Conservation (phyloP, 305 asterid species). For the Striga hermonthica region DNA sequence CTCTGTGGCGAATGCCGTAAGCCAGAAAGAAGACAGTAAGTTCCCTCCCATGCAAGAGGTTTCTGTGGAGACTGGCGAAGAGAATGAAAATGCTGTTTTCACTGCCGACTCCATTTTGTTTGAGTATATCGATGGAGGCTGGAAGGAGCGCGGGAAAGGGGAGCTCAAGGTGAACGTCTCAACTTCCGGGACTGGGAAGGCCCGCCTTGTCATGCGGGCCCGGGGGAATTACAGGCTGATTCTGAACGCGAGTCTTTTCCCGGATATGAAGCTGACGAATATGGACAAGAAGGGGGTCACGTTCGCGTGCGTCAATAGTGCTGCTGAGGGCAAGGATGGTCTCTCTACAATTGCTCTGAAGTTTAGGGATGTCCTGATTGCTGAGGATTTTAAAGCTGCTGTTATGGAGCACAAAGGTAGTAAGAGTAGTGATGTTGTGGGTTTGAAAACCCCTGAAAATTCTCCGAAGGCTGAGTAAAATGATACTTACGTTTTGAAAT, state of each 20-base stretch:
- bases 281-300: conserved; percentile 95
- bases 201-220: conserved; percentile 82
- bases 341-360: conserved; percentile 85
- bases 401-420: conserved; percentile 52
- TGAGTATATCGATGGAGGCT: conserved; percentile 68
- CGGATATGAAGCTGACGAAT: conserved; percentile 85
- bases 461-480: conserved; percentile 60
- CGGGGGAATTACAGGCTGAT: conserved; percentile 78
- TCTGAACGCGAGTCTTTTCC: conserved; percentile 77
- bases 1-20: conserved; percentile 37
- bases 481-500: not conserved
- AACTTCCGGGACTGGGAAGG: conserved; percentile 56
- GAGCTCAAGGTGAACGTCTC: conserved; percentile 75
- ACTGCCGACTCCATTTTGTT: conserved; percentile 70
- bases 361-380: conserved; percentile 67
- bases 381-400: conserved; percentile 59
- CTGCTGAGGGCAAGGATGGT: conserved; percentile 59
- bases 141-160: conserved; percentile 98
- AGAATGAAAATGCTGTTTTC: conserved; percentile 70
- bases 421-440: conserved; percentile 23
- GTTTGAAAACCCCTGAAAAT: conserved; percentile 70
- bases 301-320: conserved; percentile 81
- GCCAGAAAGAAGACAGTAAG: conserved; percentile 51
- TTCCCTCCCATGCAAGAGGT: conserved; percentile 70
- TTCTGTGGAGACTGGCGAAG: conserved; percentile 80